Conservation (phyloP, 2,329 filamentous ascomycete species). For the Colletotrichum agaves region DNA sequence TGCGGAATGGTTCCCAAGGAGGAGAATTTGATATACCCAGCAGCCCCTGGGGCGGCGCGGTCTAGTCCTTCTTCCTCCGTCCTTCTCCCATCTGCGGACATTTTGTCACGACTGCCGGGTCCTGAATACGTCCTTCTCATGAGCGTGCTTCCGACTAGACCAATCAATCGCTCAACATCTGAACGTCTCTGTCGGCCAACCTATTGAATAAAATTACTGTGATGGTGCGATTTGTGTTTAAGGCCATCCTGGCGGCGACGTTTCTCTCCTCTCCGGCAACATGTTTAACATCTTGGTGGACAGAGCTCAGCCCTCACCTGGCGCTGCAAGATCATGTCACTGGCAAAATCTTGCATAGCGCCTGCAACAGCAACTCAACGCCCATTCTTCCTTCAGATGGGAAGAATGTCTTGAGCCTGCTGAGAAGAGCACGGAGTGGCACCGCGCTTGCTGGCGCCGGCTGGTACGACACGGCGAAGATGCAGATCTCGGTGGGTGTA, state of each 20-base stretch:
- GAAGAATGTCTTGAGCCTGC: constrained; percentile 43
- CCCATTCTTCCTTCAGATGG: constrained; percentile 49
- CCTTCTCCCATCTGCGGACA: neutral
- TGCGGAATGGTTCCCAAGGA: constrained; percentile 10
- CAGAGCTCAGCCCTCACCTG: constrained; percentile 46
- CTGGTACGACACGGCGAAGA: constrained; percentile 45
- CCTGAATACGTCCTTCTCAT: neutral
- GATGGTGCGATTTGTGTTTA: neutral
- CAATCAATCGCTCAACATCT: neutral
- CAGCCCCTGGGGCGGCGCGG: neutral
- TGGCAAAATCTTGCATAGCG: constrained; percentile 49
- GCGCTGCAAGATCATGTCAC: constrained; percentile 50
- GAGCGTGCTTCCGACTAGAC: neutral
- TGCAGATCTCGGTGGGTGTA: constrained; percentile 46
- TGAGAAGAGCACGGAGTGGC: constrained; percentile 45
- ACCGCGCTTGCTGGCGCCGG: constrained; percentile 49
- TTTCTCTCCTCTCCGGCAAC: constrained; percentile 39
- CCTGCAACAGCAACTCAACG: constrained; percentile 45
- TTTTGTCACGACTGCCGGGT: constrained; percentile 1
- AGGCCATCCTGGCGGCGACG: neutral
- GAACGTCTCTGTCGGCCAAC: constrained; percentile 4
- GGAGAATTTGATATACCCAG: constrained; percentile 28
- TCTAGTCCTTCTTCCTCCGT: neutral
- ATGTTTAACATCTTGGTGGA: constrained; percentile 51
- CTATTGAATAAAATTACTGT: neutral